Evolutionary conservation across 192 early-diverging fungal genomes (phyloP).

Genomic region (Lobulomyces angularis): DNA sequence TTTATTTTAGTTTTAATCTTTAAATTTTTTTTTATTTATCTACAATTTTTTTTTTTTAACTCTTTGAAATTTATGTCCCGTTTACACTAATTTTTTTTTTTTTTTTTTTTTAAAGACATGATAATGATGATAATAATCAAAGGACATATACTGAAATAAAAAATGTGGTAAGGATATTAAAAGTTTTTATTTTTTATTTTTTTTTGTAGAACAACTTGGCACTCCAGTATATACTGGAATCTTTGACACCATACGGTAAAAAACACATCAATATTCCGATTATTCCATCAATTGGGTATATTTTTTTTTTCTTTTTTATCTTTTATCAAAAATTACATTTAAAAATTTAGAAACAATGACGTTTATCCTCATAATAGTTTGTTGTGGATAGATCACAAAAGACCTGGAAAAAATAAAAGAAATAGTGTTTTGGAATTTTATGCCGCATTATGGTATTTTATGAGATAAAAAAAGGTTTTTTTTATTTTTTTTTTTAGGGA

Average conservation of each 20-base stretch:
- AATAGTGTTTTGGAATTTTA: too few species aligned
- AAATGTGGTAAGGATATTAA: too few species aligned
- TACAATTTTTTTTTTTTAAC: too few species aligned
- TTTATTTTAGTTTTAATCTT: too few species aligned
- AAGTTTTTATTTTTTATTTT: too few species aligned
- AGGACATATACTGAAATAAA: slow-evolving; percentile 13
- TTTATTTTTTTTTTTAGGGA: slow-evolving; percentile 17
- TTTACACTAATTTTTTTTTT: too few species aligned
- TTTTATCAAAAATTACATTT: too few species aligned
- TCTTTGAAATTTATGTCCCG: too few species aligned
- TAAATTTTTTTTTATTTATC: too few species aligned
- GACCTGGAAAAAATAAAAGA: slow-evolving; percentile 11
- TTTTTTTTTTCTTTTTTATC: too few species aligned
- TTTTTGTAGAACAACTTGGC: slow-evolving; percentile 13
- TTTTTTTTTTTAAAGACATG: slow-evolving; percentile 14
- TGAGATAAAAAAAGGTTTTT: too few species aligned
- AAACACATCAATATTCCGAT: slow-evolving; percentile 6
- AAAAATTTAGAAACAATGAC: slow-evolving; percentile 32
- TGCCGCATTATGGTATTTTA: too few species aligned
- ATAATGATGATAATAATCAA: slow-evolving; percentile 9
- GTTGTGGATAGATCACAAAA: slow-evolving; percentile 4
- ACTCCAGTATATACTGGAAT: not conserved
- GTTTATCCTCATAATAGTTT: slow-evolving; percentile 24
- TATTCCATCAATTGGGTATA: slow-evolving; percentile 26
- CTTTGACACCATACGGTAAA: slow-evolving; percentile 1